Evolutionary conservation across 1,284 basidiomycete genomes (phyloP).

Genomic region (Pseudozyma sp.): DNA sequence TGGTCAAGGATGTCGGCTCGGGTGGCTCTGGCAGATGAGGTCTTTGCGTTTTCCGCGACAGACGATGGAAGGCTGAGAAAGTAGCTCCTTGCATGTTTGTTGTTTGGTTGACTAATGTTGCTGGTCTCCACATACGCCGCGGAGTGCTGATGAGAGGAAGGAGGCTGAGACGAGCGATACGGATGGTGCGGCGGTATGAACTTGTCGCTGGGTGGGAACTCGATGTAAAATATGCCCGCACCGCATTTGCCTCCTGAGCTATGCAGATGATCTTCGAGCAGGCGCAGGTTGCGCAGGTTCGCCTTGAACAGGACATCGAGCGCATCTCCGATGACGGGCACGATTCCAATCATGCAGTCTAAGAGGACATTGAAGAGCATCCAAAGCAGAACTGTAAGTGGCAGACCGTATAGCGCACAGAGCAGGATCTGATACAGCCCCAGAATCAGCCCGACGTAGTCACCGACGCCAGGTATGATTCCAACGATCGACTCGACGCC

Average conservation of each 20-base stretch:
- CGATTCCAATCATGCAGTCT: constrained; percentile 61
- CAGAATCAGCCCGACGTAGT: constrained; percentile 59
- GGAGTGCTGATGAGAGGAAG: background rate
- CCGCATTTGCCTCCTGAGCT: constrained; percentile 39
- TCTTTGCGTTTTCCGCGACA: background rate
- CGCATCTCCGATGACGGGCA: constrained; percentile 66
- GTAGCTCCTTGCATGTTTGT: background rate
- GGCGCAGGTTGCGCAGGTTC: constrained; percentile 60
- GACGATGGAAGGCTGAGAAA: constrained; percentile 35
- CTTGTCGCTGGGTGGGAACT: constrained; percentile 33
- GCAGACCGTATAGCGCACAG: constrained; percentile 61
- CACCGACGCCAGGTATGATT: constrained; percentile 62
- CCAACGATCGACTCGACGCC: constrained; percentile 58
- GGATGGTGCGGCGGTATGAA: constrained; percentile 17
- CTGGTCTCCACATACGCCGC: background rate
- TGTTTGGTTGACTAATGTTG: background rate
- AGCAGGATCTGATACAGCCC: constrained; percentile 64
- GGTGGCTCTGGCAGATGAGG: background rate
- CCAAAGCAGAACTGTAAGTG: constrained; percentile 44
- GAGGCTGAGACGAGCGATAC: background rate
- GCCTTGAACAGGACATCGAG: constrained; percentile 67
- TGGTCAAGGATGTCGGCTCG: background rate
- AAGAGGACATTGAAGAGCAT: constrained; percentile 64
- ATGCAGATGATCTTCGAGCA: constrained; percentile 62
- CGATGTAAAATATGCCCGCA: constrained; percentile 43